phyloP scores from a whole-genome alignment of 2,329 filamentous ascomycete genomes.

The Dissoconium aciculare region DNA sequence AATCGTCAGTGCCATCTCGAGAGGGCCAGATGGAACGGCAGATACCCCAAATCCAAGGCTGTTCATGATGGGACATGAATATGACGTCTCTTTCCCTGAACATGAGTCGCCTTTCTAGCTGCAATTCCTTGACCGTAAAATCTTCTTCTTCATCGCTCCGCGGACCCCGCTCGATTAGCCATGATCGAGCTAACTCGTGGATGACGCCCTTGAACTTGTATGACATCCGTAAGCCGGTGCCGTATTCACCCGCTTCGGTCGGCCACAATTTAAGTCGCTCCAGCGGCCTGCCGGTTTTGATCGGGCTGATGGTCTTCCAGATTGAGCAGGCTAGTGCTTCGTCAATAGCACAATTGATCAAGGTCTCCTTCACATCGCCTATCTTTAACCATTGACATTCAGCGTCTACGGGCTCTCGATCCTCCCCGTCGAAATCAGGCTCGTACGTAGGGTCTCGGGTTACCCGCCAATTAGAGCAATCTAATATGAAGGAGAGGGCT shows the following conservation, averaged over 20 bases:
- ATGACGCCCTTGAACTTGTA: background rate
- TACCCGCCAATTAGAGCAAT: too few species aligned
- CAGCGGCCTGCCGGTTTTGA: background rate
- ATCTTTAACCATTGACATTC: background rate
- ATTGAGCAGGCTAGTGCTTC: constrained; percentile 1
- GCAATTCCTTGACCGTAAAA: too few species aligned
- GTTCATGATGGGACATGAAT: too few species aligned
- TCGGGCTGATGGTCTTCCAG: background rate
- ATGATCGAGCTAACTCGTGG: background rate
- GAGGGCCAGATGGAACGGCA: constrained; percentile 1
- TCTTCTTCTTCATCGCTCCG: too few species aligned
- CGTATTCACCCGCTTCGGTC: background rate
- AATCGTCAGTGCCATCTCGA: background rate
- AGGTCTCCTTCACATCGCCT: background rate
- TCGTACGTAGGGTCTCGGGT: too few species aligned
- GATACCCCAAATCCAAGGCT: background rate
- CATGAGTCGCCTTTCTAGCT: too few species aligned
- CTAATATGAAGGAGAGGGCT: too few species aligned
- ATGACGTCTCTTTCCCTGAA: too few species aligned
- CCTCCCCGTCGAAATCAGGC: too few species aligned
- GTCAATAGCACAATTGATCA: background rate
- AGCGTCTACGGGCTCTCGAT: background rate
- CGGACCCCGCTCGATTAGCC: too few species aligned
- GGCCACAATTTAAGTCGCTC: constrained; percentile 1
- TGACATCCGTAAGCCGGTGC: background rate